A percentile compares a stretch with the other conserved stretches of the same genome.
Evolutionary conservation across 1,139 yeast species (phyloP).

Genomic region (Entelexis sorbosivorans): DNA sequence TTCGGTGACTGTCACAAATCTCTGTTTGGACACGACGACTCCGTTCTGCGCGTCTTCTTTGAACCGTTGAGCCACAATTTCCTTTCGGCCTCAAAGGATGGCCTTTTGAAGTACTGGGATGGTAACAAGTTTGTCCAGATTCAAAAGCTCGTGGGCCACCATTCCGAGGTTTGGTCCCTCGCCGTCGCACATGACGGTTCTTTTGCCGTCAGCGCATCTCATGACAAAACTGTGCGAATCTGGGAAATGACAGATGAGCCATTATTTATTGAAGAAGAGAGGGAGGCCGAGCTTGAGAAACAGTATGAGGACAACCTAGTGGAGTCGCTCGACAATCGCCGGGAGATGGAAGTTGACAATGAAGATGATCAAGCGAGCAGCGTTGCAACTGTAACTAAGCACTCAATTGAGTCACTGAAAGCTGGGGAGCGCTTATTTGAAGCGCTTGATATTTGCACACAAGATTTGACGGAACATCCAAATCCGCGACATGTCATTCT

Average conservation of each 20-base stretch:
- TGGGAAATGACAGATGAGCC: conserved; percentile 93
- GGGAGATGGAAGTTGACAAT: conserved; percentile 30
- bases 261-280: conserved; percentile 88
- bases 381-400: conserved; percentile 57
- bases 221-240: conserved; percentile 81
- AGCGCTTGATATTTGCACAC: conserved; percentile 73
- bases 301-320: conserved; percentile 47
- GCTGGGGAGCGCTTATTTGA: conserved; percentile 92
- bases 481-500: conserved; percentile 54
- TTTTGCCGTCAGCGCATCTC: conserved; percentile 75
- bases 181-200: conserved; percentile 64
- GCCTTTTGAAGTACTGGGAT: conserved; percentile 88
- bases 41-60: conserved; percentile 78
- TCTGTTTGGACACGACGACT: conserved; percentile 91
- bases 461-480: conserved; percentile 50
- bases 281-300: conserved; percentile 91
- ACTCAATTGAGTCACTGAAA: conserved; percentile 81
- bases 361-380: conserved; percentile 44
- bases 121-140: conserved; percentile 93
- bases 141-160: conserved; percentile 76
- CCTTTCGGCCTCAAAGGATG: conserved; percentile 85
- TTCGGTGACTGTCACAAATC: conserved; percentile 98
- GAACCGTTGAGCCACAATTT: conserved; percentile 78
- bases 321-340: conserved; percentile 31
- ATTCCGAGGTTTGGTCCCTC: conserved; percentile 86